phyloP scores from a whole-genome alignment of 2,329 filamentous ascomycete species.

The Pseudogymnoascus verrucosus region DNA sequence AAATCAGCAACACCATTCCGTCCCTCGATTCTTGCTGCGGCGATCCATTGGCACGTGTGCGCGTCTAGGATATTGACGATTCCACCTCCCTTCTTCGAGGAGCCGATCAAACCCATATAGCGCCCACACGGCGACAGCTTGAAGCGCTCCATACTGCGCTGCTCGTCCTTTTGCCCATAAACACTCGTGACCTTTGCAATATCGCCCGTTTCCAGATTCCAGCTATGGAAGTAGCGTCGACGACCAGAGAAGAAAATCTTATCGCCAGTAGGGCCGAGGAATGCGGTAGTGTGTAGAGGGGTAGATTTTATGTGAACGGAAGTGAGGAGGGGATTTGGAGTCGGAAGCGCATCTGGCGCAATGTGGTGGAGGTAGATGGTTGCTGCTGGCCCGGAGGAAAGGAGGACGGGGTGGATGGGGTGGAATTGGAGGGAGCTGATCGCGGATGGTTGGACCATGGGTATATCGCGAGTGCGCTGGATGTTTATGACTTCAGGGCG shows the following conservation, averaged over 20 bases:
- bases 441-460: slow-evolving; percentile 67
- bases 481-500: slow-evolving; percentile 86
- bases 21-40: slow-evolving; percentile 73
- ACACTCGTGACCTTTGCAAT: slow-evolving; percentile 77
- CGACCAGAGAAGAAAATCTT: slow-evolving; percentile 84
- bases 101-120: slow-evolving; percentile 76
- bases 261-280: slow-evolving; percentile 63
- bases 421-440: slow-evolving; percentile 86
- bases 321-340: slow-evolving; percentile 81
- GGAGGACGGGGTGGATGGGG: slow-evolving; percentile 75
- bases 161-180: slow-evolving; percentile 69
- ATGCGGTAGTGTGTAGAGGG: slow-evolving; percentile 76
- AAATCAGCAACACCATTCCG: slow-evolving; percentile 82
- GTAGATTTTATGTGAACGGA: slow-evolving; percentile 80
- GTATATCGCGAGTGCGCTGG: slow-evolving; percentile 78
- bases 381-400: slow-evolving; percentile 80
- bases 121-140: slow-evolving; percentile 77
- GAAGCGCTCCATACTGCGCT: slow-evolving; percentile 86
- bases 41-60: slow-evolving; percentile 76
- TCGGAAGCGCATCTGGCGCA: slow-evolving; percentile 63
- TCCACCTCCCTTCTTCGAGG: slow-evolving; percentile 76
- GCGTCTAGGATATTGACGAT: slow-evolving; percentile 78
- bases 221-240: slow-evolving; percentile 86
- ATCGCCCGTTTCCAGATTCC: slow-evolving; percentile 74
- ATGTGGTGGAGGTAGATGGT: slow-evolving; percentile 87